phyloP scores from a whole-genome alignment of 2,329 filamentous ascomycete species.

The Akanthomyces uredinophilus region DNA sequence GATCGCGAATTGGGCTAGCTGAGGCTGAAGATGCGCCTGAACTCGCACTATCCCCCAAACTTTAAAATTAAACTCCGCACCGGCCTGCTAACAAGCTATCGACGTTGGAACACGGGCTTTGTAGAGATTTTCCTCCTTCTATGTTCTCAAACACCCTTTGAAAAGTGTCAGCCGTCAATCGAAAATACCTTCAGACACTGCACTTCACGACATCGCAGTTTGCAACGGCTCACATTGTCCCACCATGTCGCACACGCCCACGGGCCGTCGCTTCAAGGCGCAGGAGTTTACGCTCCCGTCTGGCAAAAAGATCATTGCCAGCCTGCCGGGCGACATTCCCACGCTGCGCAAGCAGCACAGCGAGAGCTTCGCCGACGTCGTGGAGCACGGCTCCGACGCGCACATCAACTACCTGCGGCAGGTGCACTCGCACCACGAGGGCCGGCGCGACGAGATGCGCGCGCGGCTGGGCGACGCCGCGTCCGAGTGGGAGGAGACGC shows the following conservation, averaged over 20 bases:
- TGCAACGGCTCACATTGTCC: background rate
- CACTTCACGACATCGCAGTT: background rate
- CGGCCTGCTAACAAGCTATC: background rate
- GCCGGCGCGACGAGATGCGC: conserved; percentile 40
- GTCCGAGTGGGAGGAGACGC: conserved; percentile 52
- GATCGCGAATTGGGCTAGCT: background rate
- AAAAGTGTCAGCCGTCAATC: background rate
- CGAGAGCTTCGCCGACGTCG: conserved; percentile 45
- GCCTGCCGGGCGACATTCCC: conserved; percentile 51
- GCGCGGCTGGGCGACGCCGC: conserved; percentile 45
- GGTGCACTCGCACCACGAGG: conserved; percentile 49
- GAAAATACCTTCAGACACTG: too few relatives aligned
- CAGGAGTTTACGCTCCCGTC: conserved; percentile 50
- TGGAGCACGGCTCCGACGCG: conserved; percentile 51
- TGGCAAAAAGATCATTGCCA: conserved; percentile 52
- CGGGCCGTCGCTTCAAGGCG: background rate
- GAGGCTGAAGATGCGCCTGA: background rate
- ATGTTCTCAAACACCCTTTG: background rate
- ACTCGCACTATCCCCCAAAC: background rate
- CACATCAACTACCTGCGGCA: conserved; percentile 42
- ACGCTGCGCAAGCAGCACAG: conserved; percentile 39
- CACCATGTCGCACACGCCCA: conserved; percentile 4
- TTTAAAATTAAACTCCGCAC: background rate
- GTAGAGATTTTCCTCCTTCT: background rate
- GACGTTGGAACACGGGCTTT: background rate